A percentile compares a stretch with the other conserved stretches of the same genome.
Evolutionary conservation across 495 filamentous ascomycete genomes (phyloP).

Genomic region (Hapsidospora chrysogenum): DNA sequence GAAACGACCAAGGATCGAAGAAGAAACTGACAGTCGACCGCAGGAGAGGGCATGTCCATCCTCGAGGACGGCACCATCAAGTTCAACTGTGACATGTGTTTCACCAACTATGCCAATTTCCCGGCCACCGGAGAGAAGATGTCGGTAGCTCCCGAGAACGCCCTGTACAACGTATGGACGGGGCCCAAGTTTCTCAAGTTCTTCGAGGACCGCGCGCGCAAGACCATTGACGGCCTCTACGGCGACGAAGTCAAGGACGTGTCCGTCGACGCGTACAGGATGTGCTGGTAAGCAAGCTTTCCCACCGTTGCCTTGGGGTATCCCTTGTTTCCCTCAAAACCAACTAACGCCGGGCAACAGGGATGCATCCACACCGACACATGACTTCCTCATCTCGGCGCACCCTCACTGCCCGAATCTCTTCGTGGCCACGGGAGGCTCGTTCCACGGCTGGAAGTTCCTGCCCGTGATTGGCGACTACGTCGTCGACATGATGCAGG

Average conservation of each 20-base stretch:
- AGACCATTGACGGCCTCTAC: slow-evolving; percentile 5
- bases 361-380: slow-evolving; percentile 24
- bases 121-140: slow-evolving; percentile 6
- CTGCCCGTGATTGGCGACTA: slow-evolving; percentile 42
- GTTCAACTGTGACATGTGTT: slow-evolving; percentile 18
- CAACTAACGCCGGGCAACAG: slow-evolving; percentile 5
- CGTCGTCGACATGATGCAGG: slow-evolving; percentile 37
- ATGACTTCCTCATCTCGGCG: slow-evolving; percentile 39
- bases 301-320: neutral
- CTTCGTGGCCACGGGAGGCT: slow-evolving; percentile 27
- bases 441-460: slow-evolving; percentile 42
- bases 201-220: slow-evolving; percentile 5
- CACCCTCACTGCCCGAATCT: slow-evolving; percentile 32
- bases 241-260: slow-evolving; percentile 5
- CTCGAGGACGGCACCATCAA: slow-evolving; percentile 7
- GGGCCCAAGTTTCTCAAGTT: slow-evolving; percentile 7
- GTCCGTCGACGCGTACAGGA: slow-evolving; percentile 7
- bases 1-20: no score
- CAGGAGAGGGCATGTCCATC: slow-evolving; percentile 13
- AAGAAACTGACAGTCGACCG: no score
- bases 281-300: slow-evolving; percentile 9
- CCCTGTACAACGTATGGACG: slow-evolving; percentile 6
- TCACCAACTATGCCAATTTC: slow-evolving; percentile 6
- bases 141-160: slow-evolving; percentile 5
- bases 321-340: neutral